Conservation (phyloP, 176 grass and related monocot species). For the Themeda triandra region DNA sequence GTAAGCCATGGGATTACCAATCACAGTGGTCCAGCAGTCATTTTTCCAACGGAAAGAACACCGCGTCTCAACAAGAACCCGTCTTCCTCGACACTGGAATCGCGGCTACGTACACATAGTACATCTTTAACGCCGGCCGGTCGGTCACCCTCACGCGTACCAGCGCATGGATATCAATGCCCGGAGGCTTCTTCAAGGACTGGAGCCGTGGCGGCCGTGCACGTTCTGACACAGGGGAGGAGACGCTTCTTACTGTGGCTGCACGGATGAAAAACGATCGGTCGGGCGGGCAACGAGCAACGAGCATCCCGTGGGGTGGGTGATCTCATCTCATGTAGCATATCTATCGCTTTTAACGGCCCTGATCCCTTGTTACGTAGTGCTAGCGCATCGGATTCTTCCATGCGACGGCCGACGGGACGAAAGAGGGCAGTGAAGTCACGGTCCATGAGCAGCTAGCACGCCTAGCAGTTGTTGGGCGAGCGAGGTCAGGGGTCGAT, state of each 20-base stretch:
- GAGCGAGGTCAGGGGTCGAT: not conserved
- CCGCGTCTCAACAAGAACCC: not conserved
- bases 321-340: too few species aligned
- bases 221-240: too few species aligned
- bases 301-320: not conserved
- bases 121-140: not conserved
- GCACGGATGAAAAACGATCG: not conserved
- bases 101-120: not conserved
- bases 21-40: not conserved
- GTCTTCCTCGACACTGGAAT: not conserved
- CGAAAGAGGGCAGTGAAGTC: not conserved
- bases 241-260: too few species aligned
- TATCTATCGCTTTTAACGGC: too few species aligned
- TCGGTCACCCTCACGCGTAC: not conserved
- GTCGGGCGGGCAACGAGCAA: not conserved
- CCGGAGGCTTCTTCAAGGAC: not conserved
- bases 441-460: not conserved
- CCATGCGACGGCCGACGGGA: not conserved
- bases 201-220: not conserved
- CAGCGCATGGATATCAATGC: not conserved
- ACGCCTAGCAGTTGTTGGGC: not conserved
- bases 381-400: constrained; percentile 27
- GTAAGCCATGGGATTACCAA: not conserved
- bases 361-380: too few species aligned
- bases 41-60: not conserved